Base-by-base conservation (phyloP, 2,329 filamentous ascomycete genomes). In the Ceratocystis eucalypticola region DNA sequence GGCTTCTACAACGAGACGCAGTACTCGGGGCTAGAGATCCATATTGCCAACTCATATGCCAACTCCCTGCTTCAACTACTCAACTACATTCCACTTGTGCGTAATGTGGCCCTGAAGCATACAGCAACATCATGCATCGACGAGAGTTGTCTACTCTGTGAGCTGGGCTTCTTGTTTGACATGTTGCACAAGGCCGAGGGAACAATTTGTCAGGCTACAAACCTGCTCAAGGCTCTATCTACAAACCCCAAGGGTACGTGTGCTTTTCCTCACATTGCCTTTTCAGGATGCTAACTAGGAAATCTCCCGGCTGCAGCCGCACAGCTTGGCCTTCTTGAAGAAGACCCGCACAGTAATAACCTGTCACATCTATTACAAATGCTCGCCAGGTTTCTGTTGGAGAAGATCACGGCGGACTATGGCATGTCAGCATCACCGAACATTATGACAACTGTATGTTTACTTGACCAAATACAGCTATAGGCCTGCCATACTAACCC, bases 181-280 rank as follows among this genome's bases (percentile, higher is more conserved):
- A 99, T 99, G 94, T 82, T 99, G 28, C 89, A 97, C 71, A 99
- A 97, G 74, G 94, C 94, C 1, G 88, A 88, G 69, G 93, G 92
- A 0, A 88, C 92, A 66, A 96, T 95, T 68, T 99, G 94, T 71
- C 94, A 99, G 74, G 94, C 94, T 15, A 96, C 93, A 0, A 99
- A 99, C 73, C 83, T 99, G 69, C 79, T 97, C 41, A 96, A 94
- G 74, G 89, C 91, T 0, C 86, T 99, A 67, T 92, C 89, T 73
- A 88, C 86, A 70, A 87, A 91, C 69, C 86, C 89, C 1, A 89
- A 92, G 78, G 86, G 85, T 81, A 75, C 66, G 77, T 72, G 17
- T 57, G 59, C n/a, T 30, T 25, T 53, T 20, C 20, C 25, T 41
- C 10, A 7, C 25, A 17, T 7, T 25, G 10, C 7, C 22, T 15